phyloP scores from a whole-genome alignment of 192 early-diverging fungal species.

The Backusella australiensis region DNA sequence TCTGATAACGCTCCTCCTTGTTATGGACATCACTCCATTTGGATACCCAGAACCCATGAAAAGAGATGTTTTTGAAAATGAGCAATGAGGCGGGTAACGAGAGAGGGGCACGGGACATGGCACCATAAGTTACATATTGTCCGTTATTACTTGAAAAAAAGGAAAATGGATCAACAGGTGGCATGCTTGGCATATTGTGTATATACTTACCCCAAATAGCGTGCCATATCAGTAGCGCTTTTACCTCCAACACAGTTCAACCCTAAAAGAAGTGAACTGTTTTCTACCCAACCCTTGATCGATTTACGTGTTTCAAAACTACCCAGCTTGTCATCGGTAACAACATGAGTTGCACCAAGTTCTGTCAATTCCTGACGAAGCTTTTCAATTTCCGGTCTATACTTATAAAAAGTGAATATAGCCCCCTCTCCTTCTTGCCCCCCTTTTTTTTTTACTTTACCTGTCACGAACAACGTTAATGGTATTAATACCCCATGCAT shows the following conservation, averaged over 20 bases:
- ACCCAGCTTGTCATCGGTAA: constrained; percentile 73
- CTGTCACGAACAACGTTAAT: constrained; percentile 87
- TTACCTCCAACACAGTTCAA: constrained; percentile 93
- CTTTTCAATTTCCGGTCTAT: constrained; percentile 58
- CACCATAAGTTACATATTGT: constrained; percentile 81
- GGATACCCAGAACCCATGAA: constrained; percentile 92
- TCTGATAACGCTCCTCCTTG: constrained; percentile 39
- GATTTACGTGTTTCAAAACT: constrained; percentile 38
- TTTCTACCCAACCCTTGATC: constrained; percentile 48
- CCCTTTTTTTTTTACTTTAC: constrained; percentile 17
- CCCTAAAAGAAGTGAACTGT: constrained; percentile 55
- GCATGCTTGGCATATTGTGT: too few species aligned
- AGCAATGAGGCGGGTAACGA: constrained; percentile 77
- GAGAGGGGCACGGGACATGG: constrained; percentile 88
- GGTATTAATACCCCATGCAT: constrained; percentile 70
- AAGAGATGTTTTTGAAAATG: constrained; percentile 80
- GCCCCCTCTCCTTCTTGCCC: background rate
- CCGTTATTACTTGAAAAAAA: constrained; percentile 46
- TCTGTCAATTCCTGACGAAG: constrained; percentile 45
- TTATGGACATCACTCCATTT: constrained; percentile 68
- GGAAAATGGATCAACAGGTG: background rate
- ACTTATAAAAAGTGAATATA: background rate
- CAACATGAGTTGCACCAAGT: constrained; percentile 73
- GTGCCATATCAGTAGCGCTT: constrained; percentile 68
- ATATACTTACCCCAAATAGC: constrained; percentile 47